phyloP scores from a whole-genome alignment of 192 early-diverging fungal genomes.

The Entomortierella chlamydospora region DNA sequence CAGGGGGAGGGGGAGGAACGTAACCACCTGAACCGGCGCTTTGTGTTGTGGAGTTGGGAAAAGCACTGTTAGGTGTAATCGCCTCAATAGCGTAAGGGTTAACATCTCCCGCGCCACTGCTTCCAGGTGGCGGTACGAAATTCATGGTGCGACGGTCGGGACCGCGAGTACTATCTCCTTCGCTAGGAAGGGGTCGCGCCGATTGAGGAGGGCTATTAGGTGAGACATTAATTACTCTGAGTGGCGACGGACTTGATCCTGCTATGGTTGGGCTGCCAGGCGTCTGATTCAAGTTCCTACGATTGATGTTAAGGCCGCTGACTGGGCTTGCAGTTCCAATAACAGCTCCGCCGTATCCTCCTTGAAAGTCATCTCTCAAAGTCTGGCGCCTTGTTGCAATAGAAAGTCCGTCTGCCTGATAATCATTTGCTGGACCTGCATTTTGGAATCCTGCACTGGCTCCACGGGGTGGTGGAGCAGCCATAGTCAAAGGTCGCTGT shows the following conservation, averaged over 20 bases:
- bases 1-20: conserved; percentile 21
- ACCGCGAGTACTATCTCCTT: background rate
- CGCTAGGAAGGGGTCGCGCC: background rate
- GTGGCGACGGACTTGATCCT: conserved; percentile 21
- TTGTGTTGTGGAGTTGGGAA: background rate
- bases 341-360: conserved; percentile 41
- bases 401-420: conserved; percentile 35
- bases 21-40: background rate
- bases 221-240: conserved; percentile 42
- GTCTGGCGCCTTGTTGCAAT: conserved; percentile 41
- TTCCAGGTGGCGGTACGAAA: background rate
- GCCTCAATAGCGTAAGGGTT: conserved; percentile 26
- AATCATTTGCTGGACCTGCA: conserved; percentile 6
- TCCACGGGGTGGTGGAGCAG: conserved; percentile 39
- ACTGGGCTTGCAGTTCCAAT: conserved; percentile 21
- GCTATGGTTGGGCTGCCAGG: conserved; percentile 14
- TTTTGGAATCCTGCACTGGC: conserved; percentile 27
- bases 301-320: conserved; percentile 11
- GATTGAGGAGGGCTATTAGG: conserved; percentile 25
- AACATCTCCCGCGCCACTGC: background rate
- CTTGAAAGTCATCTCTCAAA: conserved; percentile 43
- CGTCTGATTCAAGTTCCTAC: conserved; percentile 29
- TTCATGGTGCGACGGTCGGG: conserved; percentile 11
- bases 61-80: background rate
- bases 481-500: conserved; percentile 42